Evolutionary conservation across 495 filamentous ascomycete genomes (phyloP), one percentile per base, ranked within the genome.

Genomic region (Sabuloglossum arenarium): DNA sequence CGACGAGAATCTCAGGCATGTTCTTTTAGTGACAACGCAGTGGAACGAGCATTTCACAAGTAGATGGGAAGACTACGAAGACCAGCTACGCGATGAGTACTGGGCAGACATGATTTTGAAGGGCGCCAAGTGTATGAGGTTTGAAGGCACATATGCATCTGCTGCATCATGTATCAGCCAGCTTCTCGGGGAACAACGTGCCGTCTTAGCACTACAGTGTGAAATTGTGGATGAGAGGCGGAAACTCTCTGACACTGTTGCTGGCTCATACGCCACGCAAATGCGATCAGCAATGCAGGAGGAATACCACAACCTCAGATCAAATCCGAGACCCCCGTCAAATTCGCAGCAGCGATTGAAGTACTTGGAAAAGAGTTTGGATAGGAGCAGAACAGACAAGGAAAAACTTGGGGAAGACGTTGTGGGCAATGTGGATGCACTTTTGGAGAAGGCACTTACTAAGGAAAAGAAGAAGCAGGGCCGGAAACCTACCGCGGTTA

Each of bases 11-110:
- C 60, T 69, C 24, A 24, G n/a, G 21, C 64, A 64, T 30, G 62
- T 69, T 6, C 21, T 69, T 12, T 54, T 74, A 1, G 66, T 69
- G 1, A 72, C 71, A 6, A 72, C 69, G 3, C 63, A 65, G 60
- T 74, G 71, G 71, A 54, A 58, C 28, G 57, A 66, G 21, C 21
- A 59, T 0, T 55, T 63, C 32, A 54, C n/a, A n/a, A n/a, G n/a
- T n/a, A n/a, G n/a, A n/a, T n/a, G n/a, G n/a, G 34, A 59, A 9
- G 37, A 56, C 8, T 11, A 31, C 19, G 58, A 51, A 0, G 59
- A 60, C 31, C 58, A 71, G 29, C 62, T 71, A 1, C 55, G 59
- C 21, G 56, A 66, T 1, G 60, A 65, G 2, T 69, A 59, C 31
- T 71, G 68, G 68, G 59, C 57, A 34, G 58, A 64, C 21, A 65